Evolutionary conservation across 2,329 filamentous ascomycete genomes (phyloP), one percentile per base, ranked within the genome.

Genomic region (Cadophora sp.): DNA sequence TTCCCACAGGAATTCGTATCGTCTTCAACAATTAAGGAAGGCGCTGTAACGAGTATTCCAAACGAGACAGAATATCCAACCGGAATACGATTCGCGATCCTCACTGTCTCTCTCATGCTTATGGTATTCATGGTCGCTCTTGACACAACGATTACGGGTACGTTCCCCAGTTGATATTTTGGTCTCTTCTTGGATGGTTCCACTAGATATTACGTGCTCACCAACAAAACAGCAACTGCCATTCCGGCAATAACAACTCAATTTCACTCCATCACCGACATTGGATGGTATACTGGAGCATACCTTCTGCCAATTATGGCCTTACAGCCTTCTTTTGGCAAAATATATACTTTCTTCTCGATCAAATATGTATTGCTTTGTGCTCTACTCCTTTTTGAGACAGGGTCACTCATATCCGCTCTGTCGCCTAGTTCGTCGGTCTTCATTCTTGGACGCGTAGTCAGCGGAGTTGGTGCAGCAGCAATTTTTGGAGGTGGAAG

Each of bases 191-290:
- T n/a, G n/a, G n/a, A n/a, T n/a, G n/a, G n/a, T 2, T 39, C 36
- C 2, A 9, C 36, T 39, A 9, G 0, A 13, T 39, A 39, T 8
- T 20, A 1, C 3, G 14, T 55, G 3, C n/a, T 27, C 13, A 45
- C 20, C 36, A 18, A 16, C 58, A 45, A 3, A n/a, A 47, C 20
- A 61, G 59, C 59, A 47, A 61, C 59, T 4, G 79, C 79, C 9
- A 78, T 80, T 41, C 79, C 79, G 7, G 75, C 76, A 41, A 80
- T 80, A 41, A 80, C 77, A 1, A 64, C 68, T 18, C 73, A 76
- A 22, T 80, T 80, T 65, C 74, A 79, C 18, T 76, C 74, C 33
- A 73, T 78, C 16, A 67, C 74, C 45, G 75, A 79, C 65, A 73
- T 79, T 9, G 76, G 77, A 16, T 79, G 78, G 77, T 79, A 79